phyloP scores from a whole-genome alignment of 306 rosid genomes.

The Heteromeles arbutifolia region DNA sequence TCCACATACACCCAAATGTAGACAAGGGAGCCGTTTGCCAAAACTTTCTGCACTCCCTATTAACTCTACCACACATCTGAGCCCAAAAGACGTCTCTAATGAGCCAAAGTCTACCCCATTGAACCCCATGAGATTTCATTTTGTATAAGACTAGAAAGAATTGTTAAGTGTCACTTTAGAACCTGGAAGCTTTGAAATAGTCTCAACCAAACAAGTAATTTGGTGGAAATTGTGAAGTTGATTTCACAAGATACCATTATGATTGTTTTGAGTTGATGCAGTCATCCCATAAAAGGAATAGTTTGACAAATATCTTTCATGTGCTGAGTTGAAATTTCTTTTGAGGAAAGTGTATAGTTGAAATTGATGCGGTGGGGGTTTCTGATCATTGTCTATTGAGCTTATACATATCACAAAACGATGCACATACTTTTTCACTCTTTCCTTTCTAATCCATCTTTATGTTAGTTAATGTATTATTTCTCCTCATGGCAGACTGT shows the following conservation, averaged over 20 bases:
- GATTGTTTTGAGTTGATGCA: no score
- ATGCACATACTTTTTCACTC: background rate
- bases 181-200: background rate
- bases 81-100: background rate
- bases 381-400: background rate
- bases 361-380: no score
- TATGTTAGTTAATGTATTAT: background rate
- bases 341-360: no score
- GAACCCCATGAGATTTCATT: background rate
- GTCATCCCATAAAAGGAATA: no score
- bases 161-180: background rate
- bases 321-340: no score
- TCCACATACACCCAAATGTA: background rate
- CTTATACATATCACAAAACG: background rate
- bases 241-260: no score
- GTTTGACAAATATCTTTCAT: no score
- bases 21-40: no score
- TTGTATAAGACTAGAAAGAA: background rate
- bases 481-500: background rate
- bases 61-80: background rate
- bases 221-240: background rate
- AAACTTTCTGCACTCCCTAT: no score
- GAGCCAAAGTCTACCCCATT: background rate
- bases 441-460: background rate
- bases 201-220: background rate